Evolutionary conservation across 2,329 filamentous ascomycete species (phyloP).

Genomic region (Microsporum ferrugineum): DNA sequence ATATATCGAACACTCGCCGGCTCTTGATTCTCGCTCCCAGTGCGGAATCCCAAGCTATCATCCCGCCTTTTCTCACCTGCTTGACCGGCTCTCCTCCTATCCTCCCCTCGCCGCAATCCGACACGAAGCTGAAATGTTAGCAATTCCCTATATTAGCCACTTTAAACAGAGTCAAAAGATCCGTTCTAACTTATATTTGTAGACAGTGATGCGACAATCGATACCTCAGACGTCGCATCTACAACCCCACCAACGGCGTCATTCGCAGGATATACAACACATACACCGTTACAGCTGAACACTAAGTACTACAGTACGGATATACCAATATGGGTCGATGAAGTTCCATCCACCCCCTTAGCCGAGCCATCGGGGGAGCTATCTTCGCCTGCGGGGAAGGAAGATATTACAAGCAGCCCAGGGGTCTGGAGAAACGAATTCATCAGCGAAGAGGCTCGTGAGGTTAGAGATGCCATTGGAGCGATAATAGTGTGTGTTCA

Average conservation of each 20-base stretch:
- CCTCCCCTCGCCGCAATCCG: slow-evolving; percentile 14
- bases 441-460: slow-evolving; percentile 29
- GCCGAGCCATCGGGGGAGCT: neutral
- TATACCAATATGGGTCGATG: slow-evolving; percentile 38
- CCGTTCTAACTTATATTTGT: neutral
- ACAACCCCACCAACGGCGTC: slow-evolving; percentile 18
- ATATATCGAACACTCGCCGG: slow-evolving; percentile 31
- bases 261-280: slow-evolving; percentile 38
- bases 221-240: neutral
- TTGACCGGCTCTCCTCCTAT: slow-evolving; percentile 26
- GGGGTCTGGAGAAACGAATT: slow-evolving; percentile 32
- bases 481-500: slow-evolving; percentile 31
- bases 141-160: neutral
- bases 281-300: slow-evolving; percentile 30
- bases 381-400: neutral
- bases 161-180: neutral
- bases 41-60: slow-evolving; percentile 25
- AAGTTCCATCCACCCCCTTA: slow-evolving; percentile 23
- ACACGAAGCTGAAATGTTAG: neutral
- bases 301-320: slow-evolving; percentile 37
- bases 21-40: slow-evolving; percentile 32
- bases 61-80: slow-evolving; percentile 28
- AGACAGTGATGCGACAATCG: neutral
- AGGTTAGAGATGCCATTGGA: slow-evolving; percentile 37
- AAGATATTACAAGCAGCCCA: slow-evolving; percentile 9